Evolutionary conservation across 2,329 filamentous ascomycete species (phyloP), one percentile per base, ranked within the genome.

Genomic region (Trichoderma atrobrunneum): DNA sequence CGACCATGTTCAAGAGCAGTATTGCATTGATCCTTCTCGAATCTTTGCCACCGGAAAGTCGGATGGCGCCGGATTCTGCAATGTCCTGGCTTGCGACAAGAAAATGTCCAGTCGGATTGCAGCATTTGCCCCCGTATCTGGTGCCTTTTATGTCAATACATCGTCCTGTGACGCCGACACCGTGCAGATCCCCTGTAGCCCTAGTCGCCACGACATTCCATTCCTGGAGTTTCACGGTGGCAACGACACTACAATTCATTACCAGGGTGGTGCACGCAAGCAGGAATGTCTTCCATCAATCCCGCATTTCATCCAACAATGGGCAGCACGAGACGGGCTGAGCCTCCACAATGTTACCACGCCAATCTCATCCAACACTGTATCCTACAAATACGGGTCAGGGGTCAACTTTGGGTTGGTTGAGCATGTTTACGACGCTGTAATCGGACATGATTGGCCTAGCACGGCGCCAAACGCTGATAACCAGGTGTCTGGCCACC

Each of bases 251-350:
- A 65, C 63, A 3, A 65, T 65, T 24, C 12, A 34, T 14, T 65
- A 65, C 4, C 28, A 65, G 11, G 63, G 63, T 7, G 63, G 63
- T 3, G 43, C 34, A 8, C 63, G 63, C 48, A 65, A 65, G n/a
- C 8, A 65, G 7, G 63, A 65, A 34, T 65, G 63, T 36, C 48
- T 65, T 4, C 63, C 63, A 36, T 65, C 63, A 14, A 65, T 65
- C n/a, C 63, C 63, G 12, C 63, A 65, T 34, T 65, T 65, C 28
- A 65, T 65, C 54, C 63, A 65, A n/a, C 63, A 65, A 54, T 65
- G 63, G 63, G 63, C 63, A 7, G 30, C 11, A 18, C 43, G 63
- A 34, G 63, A 65, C 8, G n/a, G 28, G 2, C 63, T 65, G 24
- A 48, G 63, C n/a, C 39, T 34, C 7, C 12, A 36, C 10, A 65